Evolutionary conservation across 441 rosid species (phyloP).

Genomic region (Adansonia grandidieri): DNA sequence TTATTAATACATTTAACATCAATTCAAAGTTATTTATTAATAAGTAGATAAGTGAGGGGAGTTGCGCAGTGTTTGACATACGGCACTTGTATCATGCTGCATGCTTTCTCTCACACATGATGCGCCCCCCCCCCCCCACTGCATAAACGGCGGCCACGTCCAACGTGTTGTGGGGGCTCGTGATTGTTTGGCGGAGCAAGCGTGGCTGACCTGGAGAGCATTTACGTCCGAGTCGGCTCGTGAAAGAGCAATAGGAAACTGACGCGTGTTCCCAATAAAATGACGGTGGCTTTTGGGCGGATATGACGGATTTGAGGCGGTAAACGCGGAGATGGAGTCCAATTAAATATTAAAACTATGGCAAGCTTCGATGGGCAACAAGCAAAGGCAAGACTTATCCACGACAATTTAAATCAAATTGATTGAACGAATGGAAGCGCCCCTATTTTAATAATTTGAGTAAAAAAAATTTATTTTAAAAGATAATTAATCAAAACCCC

Average conservation of each 20-base stretch:
- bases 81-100: background rate
- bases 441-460: background rate
- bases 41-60: background rate
- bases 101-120: background rate
- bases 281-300: background rate
- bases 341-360: background rate
- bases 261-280: conserved; percentile 29
- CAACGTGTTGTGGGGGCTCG: background rate
- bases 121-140: background rate
- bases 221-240: background rate
- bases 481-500: no score
- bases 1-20: no score
- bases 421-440: background rate
- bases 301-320: conserved; percentile 21
- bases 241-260: background rate
- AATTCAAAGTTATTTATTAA: no score
- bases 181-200: conserved; percentile 30
- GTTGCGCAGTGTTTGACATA: background rate
- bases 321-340: conserved; percentile 33
- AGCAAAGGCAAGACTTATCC: conserved; percentile 13
- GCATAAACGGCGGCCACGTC: conserved; percentile 19
- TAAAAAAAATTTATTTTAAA: background rate
- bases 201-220: conserved; percentile 36
- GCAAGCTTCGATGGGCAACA: conserved; percentile 11
- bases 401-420: background rate